Evolutionary conservation across 139 green algal species (phyloP).

Genomic region (Microglena sp.): DNA sequence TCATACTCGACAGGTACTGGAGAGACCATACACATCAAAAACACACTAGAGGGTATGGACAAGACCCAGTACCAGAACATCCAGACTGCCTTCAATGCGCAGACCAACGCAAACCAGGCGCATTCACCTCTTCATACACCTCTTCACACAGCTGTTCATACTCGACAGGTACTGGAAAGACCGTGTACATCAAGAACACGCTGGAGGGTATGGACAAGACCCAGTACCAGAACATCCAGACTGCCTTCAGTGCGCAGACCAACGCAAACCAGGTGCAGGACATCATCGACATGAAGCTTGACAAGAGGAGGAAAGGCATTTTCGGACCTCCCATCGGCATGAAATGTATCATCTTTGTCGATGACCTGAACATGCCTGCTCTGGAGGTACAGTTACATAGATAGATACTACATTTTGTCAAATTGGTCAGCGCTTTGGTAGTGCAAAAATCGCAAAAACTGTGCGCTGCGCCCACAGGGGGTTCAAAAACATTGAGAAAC

Average conservation of each 20-base stretch:
- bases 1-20: too few species aligned
- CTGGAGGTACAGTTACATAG: conserved; percentile 48
- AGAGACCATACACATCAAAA: too few species aligned
- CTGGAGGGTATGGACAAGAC: conserved; percentile 41
- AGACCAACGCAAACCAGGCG: conserved; percentile 39
- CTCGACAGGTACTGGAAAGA: too few species aligned
- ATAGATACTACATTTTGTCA: neutral
- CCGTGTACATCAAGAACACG: too few species aligned
- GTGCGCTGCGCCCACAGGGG: too few species aligned
- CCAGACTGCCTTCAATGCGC: conserved; percentile 52
- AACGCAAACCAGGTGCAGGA: conserved; percentile 49
- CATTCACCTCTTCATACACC: neutral
- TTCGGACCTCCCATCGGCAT: conserved; percentile 54
- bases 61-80: conserved; percentile 47
- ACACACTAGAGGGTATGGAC: too few species aligned
- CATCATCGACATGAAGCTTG: conserved; percentile 64
- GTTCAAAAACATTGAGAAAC: too few species aligned
- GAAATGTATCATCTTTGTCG: conserved; percentile 48
- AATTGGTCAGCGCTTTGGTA: too few species aligned
- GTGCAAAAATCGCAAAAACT: too few species aligned
- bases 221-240: conserved; percentile 47
- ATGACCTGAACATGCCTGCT: conserved; percentile 65
- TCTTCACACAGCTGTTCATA: neutral
- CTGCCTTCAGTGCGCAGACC: conserved; percentile 51
- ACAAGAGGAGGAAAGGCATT: conserved; percentile 57